Conservation (phyloP, 345 rosid genomes). For the Eucalyptus regnans region DNA sequence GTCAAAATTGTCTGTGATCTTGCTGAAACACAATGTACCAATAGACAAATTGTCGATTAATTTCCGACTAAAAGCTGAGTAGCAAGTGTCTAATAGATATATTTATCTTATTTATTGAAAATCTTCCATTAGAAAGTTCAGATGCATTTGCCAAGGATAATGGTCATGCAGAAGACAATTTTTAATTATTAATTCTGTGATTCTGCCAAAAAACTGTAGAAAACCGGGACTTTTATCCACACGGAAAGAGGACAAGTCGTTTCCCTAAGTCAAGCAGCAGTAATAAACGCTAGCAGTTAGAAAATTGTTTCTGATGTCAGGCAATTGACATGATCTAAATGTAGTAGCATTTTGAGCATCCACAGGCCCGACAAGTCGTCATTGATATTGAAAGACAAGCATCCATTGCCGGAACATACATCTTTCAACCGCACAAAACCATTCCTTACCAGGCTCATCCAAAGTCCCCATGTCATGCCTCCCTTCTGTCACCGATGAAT, state of each 20-base stretch:
- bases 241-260: background rate
- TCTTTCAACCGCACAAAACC: background rate
- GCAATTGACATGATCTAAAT: background rate
- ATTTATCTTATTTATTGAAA: background rate
- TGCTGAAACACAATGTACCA: background rate
- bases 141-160: background rate
- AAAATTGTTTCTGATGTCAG: background rate
- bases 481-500: slow-evolving; percentile 78
- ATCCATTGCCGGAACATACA: background rate
- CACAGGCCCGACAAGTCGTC: background rate
- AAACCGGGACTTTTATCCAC: background rate
- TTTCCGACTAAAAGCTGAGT: background rate
- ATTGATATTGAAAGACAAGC: background rate
- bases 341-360: background rate
- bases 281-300: background rate
- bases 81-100: background rate
- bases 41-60: background rate
- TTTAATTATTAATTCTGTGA: background rate
- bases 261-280: background rate
- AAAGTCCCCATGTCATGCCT: slow-evolving; percentile 52
- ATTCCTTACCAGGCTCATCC: slow-evolving; percentile 59
- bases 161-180: background rate
- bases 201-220: background rate
- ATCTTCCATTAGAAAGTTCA: background rate
- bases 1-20: background rate